Evolutionary conservation across 768 basidiomycete genomes (phyloP), one percentile per base, ranked within the genome.

Genomic region (Russula foetens): DNA sequence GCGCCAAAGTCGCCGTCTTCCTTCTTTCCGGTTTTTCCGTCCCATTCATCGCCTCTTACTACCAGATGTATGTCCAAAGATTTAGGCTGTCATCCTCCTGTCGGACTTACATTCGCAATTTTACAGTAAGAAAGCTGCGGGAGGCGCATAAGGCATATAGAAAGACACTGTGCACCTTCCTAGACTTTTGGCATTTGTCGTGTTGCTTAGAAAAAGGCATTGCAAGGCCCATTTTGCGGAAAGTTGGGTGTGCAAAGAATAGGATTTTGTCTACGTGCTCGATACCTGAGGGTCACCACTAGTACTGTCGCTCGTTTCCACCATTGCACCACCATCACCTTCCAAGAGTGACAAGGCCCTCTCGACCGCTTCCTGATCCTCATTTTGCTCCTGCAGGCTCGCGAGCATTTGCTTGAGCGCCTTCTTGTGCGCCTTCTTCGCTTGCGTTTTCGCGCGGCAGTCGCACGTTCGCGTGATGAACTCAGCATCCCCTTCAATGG

Each of bases 391-490:
- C 43, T 58, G 53, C n/a, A 66, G 54, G 19, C 68, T 69, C 12
- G 69, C 41, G 19, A 61, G 58, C 67, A 71, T 71, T 54, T 62
- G 67, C 43, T 73, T 66, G 14, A 74, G 58, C 3, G 71, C 76
- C 64, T 76, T 78, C 54, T 74, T 74, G 44, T 70, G 73, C 24
- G 70, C 72, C 65, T 73, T 76, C 64, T 71, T 72, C 21, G 72
- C 69, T 59, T 67, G 69, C 26, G 65, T 69, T 33, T 56, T 67
- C 57, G 67, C 68, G 53, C 83, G 76, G 71, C 90, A 92, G 71
- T 88, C 82, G 68, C 90, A 92, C 21, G 76, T 81, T 49, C 79
- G 77, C 6, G 77, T 72, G 68, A 92, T 71, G 57, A 91, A 84
- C 14, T 76, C 77, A 6, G 83, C 71, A 67, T 90, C 83, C 28